Percentiles rank a stretch among this genome's conserved stretches.
phyloP scores from a whole-genome alignment of 2,329 filamentous ascomycete species.

The Akanthomyces dipterigenus region DNA sequence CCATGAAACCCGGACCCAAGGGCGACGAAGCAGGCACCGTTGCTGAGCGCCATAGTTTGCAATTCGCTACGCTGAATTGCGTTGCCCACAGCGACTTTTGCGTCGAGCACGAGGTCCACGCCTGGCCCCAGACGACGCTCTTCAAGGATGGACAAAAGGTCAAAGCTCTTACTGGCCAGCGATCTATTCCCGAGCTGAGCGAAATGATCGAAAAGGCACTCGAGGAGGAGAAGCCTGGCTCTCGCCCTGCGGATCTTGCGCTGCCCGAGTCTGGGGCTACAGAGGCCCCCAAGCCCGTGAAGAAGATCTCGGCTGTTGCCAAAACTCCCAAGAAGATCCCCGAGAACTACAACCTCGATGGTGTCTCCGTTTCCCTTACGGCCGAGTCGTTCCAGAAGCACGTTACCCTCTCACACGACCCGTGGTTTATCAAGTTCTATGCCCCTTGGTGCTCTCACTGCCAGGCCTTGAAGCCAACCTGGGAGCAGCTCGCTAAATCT shows the following conservation, averaged over 20 bases:
- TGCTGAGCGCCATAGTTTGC: constrained; percentile 78
- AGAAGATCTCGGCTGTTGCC: constrained; percentile 9
- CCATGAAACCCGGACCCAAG: constrained; percentile 62
- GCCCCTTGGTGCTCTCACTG: constrained; percentile 97
- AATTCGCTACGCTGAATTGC: constrained; percentile 83
- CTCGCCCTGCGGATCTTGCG: constrained; percentile 59
- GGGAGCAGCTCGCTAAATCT: constrained; percentile 82
- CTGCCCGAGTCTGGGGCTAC: constrained; percentile 67
- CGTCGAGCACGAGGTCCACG: constrained; percentile 54
- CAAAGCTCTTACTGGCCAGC: constrained; percentile 58
- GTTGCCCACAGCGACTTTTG: constrained; percentile 77
- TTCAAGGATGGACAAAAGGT: constrained; percentile 70
- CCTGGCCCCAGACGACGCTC: constrained; percentile 71
- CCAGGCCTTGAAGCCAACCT: constrained; percentile 83
- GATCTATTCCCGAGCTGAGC: constrained; percentile 60
- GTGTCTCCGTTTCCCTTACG: constrained; percentile 67
- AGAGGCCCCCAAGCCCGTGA: constrained; percentile 27
- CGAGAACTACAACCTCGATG: constrained; percentile 55
- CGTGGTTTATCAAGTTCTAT: constrained; percentile 99
- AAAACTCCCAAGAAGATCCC: constrained; percentile 15
- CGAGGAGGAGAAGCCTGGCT: constrained; percentile 73
- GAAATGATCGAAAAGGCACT: constrained; percentile 68
- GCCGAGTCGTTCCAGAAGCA: constrained; percentile 79
- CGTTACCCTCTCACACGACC: constrained; percentile 80
- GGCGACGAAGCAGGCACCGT: constrained; percentile 55